phyloP scores from a whole-genome alignment of 164 flowering plant genomes.

The Magnolia kwangsiensis region DNA sequence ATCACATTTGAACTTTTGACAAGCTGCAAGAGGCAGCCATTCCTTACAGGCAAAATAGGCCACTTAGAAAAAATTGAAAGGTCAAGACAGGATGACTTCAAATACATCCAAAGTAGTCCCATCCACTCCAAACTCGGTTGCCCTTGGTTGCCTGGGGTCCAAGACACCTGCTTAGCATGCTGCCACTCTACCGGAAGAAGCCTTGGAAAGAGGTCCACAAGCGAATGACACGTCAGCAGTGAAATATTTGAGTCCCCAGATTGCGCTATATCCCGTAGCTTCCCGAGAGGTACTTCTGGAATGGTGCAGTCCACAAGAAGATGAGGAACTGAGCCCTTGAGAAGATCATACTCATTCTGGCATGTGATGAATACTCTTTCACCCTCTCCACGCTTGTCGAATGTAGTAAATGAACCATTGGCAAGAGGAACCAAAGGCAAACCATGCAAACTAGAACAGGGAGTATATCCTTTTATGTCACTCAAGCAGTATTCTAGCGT shows the following conservation, averaged over 20 bases:
- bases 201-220: slow-evolving; percentile 64
- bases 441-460: slow-evolving; percentile 51
- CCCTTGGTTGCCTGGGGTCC: slow-evolving; percentile 73
- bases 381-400: slow-evolving; percentile 55
- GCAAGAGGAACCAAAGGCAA: slow-evolving; percentile 87
- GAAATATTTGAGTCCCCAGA: slow-evolving; percentile 58
- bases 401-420: slow-evolving; percentile 62
- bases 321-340: slow-evolving; percentile 65
- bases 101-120: slow-evolving; percentile 68
- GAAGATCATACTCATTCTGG: slow-evolving; percentile 74
- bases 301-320: slow-evolving; percentile 63
- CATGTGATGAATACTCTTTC: slow-evolving; percentile 69
- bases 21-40: slow-evolving; percentile 58
- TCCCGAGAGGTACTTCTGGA: slow-evolving; percentile 56
- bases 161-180: slow-evolving; percentile 56
- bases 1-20: slow-evolving; percentile 72
- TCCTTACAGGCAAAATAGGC: slow-evolving; percentile 84
- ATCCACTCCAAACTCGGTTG: slow-evolving; percentile 91
- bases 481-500: slow-evolving; percentile 82
- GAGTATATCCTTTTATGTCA: slow-evolving; percentile 47
- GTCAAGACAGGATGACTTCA: slow-evolving; percentile 67
- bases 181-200: slow-evolving; percentile 83
- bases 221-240: slow-evolving; percentile 58
- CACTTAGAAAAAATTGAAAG: slow-evolving; percentile 74
- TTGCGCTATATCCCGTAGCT: slow-evolving; percentile 61